Evolutionary conservation across 106 monocot species (phyloP).

Genomic region (Phalaenopsis equestris): DNA sequence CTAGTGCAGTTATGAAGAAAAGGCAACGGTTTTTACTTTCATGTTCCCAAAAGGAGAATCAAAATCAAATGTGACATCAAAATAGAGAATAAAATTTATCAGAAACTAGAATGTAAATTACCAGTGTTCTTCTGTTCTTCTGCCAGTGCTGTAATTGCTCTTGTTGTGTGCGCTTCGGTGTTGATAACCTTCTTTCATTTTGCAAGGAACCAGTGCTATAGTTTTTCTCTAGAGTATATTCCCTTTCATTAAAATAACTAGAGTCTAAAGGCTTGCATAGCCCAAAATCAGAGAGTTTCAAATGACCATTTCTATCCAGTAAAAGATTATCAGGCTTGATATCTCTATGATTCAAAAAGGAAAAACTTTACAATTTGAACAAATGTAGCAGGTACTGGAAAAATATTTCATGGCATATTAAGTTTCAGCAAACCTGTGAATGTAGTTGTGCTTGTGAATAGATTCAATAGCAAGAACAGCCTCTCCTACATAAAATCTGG

Average conservation of each 20-base stretch:
- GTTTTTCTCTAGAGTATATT: constrained; percentile 39
- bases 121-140: constrained; percentile 85
- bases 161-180: constrained; percentile 64
- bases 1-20: neutral
- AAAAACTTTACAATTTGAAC: neutral
- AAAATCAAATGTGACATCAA: neutral
- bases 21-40: neutral
- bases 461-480: constrained; percentile 89
- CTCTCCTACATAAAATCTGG: constrained; percentile 87
- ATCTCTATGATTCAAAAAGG: constrained; percentile 49
- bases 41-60: neutral
- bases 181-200: constrained; percentile 40
- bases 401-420: neutral
- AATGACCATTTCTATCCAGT: constrained; percentile 80
- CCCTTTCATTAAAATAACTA: constrained; percentile 56
- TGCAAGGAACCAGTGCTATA: constrained; percentile 29
- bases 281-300: constrained; percentile 95
- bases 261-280: constrained; percentile 88
- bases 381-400: neutral
- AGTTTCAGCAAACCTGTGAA: constrained; percentile 60
- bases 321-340: constrained; percentile 98
- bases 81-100: neutral
- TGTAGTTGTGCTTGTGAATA: constrained; percentile 97
- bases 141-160: constrained; percentile 95
- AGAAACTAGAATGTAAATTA: constrained; percentile 14